phyloP scores from a whole-genome alignment of 805 yeast genomes.

The Candida germanica region DNA sequence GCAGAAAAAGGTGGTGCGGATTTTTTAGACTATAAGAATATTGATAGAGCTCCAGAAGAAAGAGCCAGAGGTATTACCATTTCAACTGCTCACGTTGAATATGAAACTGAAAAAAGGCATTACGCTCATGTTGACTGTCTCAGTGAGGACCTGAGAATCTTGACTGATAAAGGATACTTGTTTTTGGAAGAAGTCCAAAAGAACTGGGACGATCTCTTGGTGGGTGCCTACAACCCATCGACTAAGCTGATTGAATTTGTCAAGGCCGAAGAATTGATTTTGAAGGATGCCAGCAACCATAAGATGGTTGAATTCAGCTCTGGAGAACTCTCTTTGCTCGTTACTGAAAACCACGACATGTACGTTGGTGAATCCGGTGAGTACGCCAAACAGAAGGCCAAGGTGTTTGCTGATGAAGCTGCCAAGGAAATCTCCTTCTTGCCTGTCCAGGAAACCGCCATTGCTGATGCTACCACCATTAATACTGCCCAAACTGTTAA shows the following conservation, averaged over 20 bases:
- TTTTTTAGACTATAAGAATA: slow-evolving; percentile 88
- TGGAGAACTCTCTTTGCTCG: slow-evolving; percentile 2
- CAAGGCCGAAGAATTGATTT: slow-evolving; percentile 3
- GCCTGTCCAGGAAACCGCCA: neutral
- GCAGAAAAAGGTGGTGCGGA: slow-evolving; percentile 86
- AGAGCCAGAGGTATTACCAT: slow-evolving; percentile 99
- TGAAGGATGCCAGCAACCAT: slow-evolving; percentile 6
- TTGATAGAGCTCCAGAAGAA: slow-evolving; percentile 98
- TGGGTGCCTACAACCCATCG: slow-evolving; percentile 1
- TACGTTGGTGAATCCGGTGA: slow-evolving; percentile 1
- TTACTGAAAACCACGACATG: slow-evolving; percentile 7
- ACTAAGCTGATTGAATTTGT: slow-evolving; percentile 2
- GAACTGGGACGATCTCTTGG: slow-evolving; percentile 3
- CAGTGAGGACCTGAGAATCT: slow-evolving; percentile 72
- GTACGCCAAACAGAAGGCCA: neutral
- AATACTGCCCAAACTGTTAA: slow-evolving; percentile 1
- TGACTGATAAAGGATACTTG: slow-evolving; percentile 6
- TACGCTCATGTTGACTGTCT: slow-evolving; percentile 90
- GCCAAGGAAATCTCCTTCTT: slow-evolving; percentile 1
- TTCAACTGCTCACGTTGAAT: slow-evolving; percentile 96
- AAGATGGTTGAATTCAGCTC: slow-evolving; percentile 7
- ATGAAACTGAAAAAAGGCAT: slow-evolving; percentile 92
- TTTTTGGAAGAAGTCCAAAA: slow-evolving; percentile 1
- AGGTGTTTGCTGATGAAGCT: slow-evolving; percentile 1
- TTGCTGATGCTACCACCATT: neutral